Evolutionary conservation across 805 yeast genomes (phyloP).

Genomic region (Wickerhamiella lipophila): DNA sequence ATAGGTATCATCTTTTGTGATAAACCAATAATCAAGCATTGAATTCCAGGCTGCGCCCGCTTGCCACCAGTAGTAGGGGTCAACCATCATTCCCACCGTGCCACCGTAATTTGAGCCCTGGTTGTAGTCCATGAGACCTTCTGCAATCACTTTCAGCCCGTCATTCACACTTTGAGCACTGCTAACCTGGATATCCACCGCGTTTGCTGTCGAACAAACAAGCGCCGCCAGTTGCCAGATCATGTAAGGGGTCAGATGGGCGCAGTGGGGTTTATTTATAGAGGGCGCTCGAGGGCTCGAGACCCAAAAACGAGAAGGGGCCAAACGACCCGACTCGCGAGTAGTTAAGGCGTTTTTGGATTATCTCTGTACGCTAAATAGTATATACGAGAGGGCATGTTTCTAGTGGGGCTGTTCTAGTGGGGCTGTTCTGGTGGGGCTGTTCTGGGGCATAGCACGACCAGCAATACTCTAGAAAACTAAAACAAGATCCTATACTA

Average conservation of each 20-base stretch:
- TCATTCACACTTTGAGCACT: constrained; percentile 23
- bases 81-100: constrained; percentile 55
- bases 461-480: too few relatives aligned
- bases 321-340: too few relatives aligned
- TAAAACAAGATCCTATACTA: too few relatives aligned
- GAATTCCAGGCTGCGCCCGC: constrained; percentile 60
- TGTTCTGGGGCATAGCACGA: too few relatives aligned
- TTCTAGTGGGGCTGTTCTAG: too few relatives aligned
- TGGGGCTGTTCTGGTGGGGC: too few relatives aligned
- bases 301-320: too few relatives aligned
- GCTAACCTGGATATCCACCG: constrained; percentile 16
- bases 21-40: constrained; percentile 68
- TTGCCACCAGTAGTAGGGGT: constrained; percentile 86
- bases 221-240: constrained; percentile 2
- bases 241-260: background rate
- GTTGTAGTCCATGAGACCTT: constrained; percentile 75
- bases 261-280: background rate
- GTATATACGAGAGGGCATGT: background rate
- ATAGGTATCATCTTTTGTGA: constrained; percentile 56
- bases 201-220: background rate
- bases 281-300: background rate
- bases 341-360: too few relatives aligned
- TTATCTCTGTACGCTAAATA: too few relatives aligned
- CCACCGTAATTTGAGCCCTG: constrained; percentile 54
- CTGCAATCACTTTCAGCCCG: constrained; percentile 48